Conservation (phyloP, 2,329 filamentous ascomycete genomes). For the Aureobasidium sp. region DNA sequence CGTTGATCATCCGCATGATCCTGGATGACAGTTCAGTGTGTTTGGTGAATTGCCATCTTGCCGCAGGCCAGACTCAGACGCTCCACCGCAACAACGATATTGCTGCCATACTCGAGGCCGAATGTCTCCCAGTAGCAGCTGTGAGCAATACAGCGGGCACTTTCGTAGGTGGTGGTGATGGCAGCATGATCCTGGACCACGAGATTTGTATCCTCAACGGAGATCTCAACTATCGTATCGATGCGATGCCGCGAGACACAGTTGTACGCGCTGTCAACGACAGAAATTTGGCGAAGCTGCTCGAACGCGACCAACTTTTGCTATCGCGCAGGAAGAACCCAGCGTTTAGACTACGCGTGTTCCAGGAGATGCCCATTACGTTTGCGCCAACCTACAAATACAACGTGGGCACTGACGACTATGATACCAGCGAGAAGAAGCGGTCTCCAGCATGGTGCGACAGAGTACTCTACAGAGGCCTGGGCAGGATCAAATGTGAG, state of each 20-base stretch:
- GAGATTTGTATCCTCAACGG: slow-evolving; percentile 96
- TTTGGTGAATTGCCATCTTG: slow-evolving; percentile 95
- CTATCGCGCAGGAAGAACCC: slow-evolving; percentile 84
- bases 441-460: slow-evolving; percentile 95
- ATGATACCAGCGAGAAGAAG: slow-evolving; percentile 84
- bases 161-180: slow-evolving; percentile 87
- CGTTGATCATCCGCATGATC: slow-evolving; percentile 81
- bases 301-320: slow-evolving; percentile 88
- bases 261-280: slow-evolving; percentile 78
- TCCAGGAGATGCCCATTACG: slow-evolving; percentile 81
- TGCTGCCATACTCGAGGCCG: slow-evolving; percentile 75
- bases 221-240: slow-evolving; percentile 96
- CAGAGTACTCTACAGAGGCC: slow-evolving; percentile 74
- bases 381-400: slow-evolving; percentile 99
- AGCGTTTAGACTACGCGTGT: slow-evolving; percentile 76
- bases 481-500: slow-evolving; percentile 73
- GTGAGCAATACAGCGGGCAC: slow-evolving; percentile 59
- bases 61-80: slow-evolving; percentile 85
- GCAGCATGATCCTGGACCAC: slow-evolving; percentile 88
- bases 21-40: slow-evolving; percentile 91
- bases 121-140: slow-evolving; percentile 59
- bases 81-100: slow-evolving; percentile 88
- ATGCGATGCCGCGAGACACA: slow-evolving; percentile 89
- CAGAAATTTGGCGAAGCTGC: slow-evolving; percentile 72
- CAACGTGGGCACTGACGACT: slow-evolving; percentile 87